Evolutionary conservation across 2,329 filamentous ascomycete species (phyloP).

Genomic region (Aspergillus latus): DNA sequence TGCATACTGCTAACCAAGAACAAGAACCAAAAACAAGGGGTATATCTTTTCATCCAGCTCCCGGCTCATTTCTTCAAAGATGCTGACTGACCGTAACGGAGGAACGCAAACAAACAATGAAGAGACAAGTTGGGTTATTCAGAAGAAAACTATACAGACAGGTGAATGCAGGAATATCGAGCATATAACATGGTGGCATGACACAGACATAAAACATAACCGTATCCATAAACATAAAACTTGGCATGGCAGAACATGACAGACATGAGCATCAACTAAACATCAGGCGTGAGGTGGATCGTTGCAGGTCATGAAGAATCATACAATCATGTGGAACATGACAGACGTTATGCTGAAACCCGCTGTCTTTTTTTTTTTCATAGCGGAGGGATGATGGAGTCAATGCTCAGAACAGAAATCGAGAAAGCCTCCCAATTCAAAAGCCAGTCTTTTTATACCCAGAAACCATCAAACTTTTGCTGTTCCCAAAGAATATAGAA

Average conservation of each 20-base stretch:
- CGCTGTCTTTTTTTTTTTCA: slow-evolving; percentile 10
- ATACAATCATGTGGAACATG: slow-evolving; percentile 29
- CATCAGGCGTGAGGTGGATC: slow-evolving; percentile 21
- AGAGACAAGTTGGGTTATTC: slow-evolving; percentile 17
- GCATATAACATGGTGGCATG: slow-evolving; percentile 4
- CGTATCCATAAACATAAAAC: slow-evolving; percentile 9
- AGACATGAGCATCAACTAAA: slow-evolving; percentile 15
- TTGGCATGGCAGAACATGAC: slow-evolving; percentile 1
- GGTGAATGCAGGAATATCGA: slow-evolving; percentile 10
- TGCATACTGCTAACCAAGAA: slow-evolving; percentile 12
- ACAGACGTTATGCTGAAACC: slow-evolving; percentile 26
- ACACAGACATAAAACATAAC: slow-evolving; percentile 9
- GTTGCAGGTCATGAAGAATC: slow-evolving; percentile 30
- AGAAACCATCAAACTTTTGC: slow-evolving; percentile 21
- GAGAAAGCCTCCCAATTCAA: slow-evolving; percentile 22
- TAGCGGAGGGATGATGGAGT: slow-evolving; percentile 16
- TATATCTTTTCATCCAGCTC: slow-evolving; percentile 22
- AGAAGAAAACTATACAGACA: slow-evolving; percentile 21
- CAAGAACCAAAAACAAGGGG: slow-evolving; percentile 17
- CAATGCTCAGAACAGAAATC: slow-evolving; percentile 19
- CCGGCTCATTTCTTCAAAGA: slow-evolving; percentile 19
- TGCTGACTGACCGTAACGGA: slow-evolving; percentile 14
- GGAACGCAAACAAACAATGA: slow-evolving; percentile 15
- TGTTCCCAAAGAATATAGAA: slow-evolving; percentile 11
- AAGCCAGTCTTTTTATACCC: slow-evolving; percentile 16